These are phyloP conservation scores for Acidiella bohemica DNA, from an alignment of 495 filamentous ascomycete genomes.

Conservation along the genomic window DNA sequence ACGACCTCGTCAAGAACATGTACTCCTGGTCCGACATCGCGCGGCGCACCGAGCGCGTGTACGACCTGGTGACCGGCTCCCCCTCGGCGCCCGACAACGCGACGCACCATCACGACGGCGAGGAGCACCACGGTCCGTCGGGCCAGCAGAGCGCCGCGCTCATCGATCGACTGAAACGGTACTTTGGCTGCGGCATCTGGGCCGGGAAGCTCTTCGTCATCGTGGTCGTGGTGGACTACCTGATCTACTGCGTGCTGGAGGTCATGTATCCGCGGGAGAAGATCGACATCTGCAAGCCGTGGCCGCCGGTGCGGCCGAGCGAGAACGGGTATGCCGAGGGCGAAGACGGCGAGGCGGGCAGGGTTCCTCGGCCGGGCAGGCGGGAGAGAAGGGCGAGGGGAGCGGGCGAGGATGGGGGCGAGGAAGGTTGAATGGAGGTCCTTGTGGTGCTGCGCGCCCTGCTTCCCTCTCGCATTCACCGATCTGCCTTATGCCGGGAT, in stretches of 20 bases:
- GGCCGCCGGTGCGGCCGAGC: conserved; percentile 43
- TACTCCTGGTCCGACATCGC: conserved; percentile 97
- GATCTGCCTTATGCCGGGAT: too few relatives aligned
- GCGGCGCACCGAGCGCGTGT: conserved; percentile 81
- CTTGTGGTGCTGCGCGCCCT: too few relatives aligned
- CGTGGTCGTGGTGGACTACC: conserved; percentile 84
- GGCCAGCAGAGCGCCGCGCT: conserved; percentile 66
- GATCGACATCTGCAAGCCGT: conserved; percentile 81
- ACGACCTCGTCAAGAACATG: conserved; percentile 94
- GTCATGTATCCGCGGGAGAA: conserved; percentile 67
- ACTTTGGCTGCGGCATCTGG: conserved; percentile 99
- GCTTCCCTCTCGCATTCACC: too few relatives aligned
- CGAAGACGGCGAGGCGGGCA: conserved; percentile 1
- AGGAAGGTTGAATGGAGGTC: too few relatives aligned
- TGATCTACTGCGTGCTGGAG: conserved; percentile 77
- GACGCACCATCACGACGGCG: conserved; percentile 47
- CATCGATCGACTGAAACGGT: conserved; percentile 85
- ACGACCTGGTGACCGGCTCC: conserved; percentile 75
- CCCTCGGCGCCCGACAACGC: conserved; percentile 80
- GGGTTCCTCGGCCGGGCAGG: too few relatives aligned
- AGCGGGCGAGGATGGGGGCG: too few relatives aligned
- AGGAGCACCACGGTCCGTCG: conserved; percentile 58
- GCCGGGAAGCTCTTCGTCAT: conserved; percentile 93
- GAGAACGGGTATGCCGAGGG: not conserved
- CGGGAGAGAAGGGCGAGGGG: too few relatives aligned